phyloP scores from a whole-genome alignment of 331 rosid genomes.

The Acacia concinna region DNA sequence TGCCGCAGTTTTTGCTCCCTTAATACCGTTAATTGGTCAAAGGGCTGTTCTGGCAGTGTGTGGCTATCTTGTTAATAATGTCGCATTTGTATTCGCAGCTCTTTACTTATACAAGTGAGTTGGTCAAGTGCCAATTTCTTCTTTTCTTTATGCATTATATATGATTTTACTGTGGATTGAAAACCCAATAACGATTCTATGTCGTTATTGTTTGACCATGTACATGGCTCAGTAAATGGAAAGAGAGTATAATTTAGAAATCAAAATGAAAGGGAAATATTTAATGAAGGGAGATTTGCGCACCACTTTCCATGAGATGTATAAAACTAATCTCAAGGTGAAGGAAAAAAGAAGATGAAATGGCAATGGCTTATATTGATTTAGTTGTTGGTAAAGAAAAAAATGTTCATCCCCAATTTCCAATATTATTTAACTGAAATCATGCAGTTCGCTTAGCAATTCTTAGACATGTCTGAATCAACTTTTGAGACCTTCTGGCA shows the following conservation, averaged over 20 bases:
- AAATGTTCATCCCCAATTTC: not conserved
- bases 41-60: constrained; percentile 68
- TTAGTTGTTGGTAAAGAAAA: not conserved
- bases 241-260: not conserved
- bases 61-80: constrained; percentile 63
- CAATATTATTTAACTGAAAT: not conserved
- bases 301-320: not conserved
- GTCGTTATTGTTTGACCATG: not conserved
- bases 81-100: constrained; percentile 67
- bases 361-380: not conserved
- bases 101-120: constrained; percentile 63
- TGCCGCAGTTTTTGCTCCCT: constrained; percentile 50
- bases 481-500: no score
- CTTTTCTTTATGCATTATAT: not conserved
- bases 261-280: not conserved
- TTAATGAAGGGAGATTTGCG: not conserved
- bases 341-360: not conserved
- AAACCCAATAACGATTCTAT: not conserved
- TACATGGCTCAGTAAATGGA: not conserved
- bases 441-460: not conserved
- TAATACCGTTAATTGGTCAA: constrained; percentile 48
- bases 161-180: not conserved
- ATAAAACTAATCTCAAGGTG: not conserved
- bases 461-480: not conserved
- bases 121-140: not conserved